Conservation (phyloP, 345 rosid genomes). For the Brassica cretica region DNA sequence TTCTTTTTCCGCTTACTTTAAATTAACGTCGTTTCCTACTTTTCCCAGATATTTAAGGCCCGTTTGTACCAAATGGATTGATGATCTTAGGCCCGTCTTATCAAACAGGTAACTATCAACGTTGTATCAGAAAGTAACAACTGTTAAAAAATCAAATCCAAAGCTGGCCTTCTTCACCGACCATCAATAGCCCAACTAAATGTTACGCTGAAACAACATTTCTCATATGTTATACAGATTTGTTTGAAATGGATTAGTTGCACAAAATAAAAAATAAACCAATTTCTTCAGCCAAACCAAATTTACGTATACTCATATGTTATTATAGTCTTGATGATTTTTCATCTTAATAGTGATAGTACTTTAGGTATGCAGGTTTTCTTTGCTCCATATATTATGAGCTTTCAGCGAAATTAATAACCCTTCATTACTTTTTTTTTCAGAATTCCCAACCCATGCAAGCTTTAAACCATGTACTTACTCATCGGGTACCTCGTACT, state of each 20-base stretch:
- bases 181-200: too few relatives aligned
- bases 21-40: not conserved
- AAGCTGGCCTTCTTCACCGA: too few relatives aligned
- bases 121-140: too few relatives aligned
- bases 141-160: too few relatives aligned
- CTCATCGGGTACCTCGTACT: constrained; percentile 30
- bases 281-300: not conserved
- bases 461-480: constrained; percentile 22
- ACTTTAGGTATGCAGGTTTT: constrained; percentile 19
- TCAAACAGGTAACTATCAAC: too few relatives aligned
- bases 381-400: not conserved
- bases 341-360: constrained; percentile 16
- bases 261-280: not conserved
- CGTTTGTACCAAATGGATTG: not conserved
- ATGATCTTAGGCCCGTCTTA: not conserved
- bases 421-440: constrained; percentile 23
- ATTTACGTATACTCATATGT: not conserved
- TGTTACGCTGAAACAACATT: too few relatives aligned
- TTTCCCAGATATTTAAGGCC: not conserved
- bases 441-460: constrained; percentile 16
- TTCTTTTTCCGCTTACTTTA: not conserved
- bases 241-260: not conserved
- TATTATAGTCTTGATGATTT: not conserved
- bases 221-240: not conserved
- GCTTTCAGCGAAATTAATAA: constrained; percentile 24